Conservation (phyloP, 345 rosid species). For the Boechera divaricarpa region DNA sequence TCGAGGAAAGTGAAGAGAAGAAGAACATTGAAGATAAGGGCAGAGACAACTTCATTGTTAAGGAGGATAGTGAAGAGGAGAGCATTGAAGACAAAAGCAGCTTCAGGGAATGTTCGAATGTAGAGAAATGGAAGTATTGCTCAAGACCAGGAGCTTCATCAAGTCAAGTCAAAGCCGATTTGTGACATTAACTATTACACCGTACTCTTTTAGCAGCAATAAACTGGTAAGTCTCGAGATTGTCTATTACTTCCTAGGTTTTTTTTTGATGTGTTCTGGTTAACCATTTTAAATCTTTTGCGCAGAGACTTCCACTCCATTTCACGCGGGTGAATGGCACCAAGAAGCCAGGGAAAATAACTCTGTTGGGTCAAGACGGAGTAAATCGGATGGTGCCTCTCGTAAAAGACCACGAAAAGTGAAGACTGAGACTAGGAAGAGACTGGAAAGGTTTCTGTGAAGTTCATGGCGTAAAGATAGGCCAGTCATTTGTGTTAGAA, state of each 20-base stretch:
- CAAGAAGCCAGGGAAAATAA: constrained; percentile 17
- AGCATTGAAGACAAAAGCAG: neutral
- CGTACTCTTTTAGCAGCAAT: neutral
- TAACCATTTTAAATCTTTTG: neutral
- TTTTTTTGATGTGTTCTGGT: too few species aligned
- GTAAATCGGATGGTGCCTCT: constrained; percentile 1
- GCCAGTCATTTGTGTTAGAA: constrained; percentile 35
- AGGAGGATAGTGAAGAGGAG: constrained; percentile 13
- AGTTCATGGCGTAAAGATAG: constrained; percentile 30
- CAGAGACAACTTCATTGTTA: neutral
- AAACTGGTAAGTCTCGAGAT: constrained; percentile 15
- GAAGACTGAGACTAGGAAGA: constrained; percentile 33
- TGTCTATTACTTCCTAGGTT: neutral
- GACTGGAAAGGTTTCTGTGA: constrained; percentile 37
- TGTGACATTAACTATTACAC: constrained; percentile 34
- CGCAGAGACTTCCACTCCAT: constrained; percentile 25
- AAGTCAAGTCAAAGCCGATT: constrained; percentile 12
- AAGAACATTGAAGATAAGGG: neutral
- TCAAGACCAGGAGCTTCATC: constrained; percentile 22
- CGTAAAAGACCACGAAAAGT: neutral
- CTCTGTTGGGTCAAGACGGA: constrained; percentile 28
- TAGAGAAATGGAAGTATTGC: constrained; percentile 15
- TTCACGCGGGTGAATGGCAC: constrained; percentile 35
- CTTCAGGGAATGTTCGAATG: neutral
- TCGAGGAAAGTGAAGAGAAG: constrained; percentile 6